Evolutionary conservation across 2,329 filamentous ascomycete species (phyloP).

Genomic region (Venturia asperata): DNA sequence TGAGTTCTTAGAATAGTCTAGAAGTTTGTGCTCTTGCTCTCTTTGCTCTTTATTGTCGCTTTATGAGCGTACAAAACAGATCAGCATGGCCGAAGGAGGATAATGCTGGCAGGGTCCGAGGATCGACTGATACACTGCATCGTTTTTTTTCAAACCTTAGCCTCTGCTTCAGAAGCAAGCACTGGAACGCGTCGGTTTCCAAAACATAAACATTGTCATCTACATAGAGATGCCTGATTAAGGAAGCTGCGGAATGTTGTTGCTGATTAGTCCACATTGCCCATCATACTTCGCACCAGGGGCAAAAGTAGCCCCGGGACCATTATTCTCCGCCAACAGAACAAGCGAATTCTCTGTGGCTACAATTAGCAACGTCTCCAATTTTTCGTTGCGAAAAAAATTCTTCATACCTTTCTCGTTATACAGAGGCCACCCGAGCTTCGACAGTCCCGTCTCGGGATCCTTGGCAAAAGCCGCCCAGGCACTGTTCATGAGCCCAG

Average conservation of each 20-base stretch:
- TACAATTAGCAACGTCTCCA: background rate
- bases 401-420: slow-evolving; percentile 10
- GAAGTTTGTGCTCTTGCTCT: too few relatives aligned
- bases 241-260: slow-evolving; percentile 7
- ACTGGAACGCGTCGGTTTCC: too few relatives aligned
- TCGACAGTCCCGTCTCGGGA: slow-evolving; percentile 18
- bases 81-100: too few relatives aligned
- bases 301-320: slow-evolving; percentile 7
- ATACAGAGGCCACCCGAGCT: slow-evolving; percentile 17
- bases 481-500: slow-evolving; percentile 16
- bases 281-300: slow-evolving; percentile 11
- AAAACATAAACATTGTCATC: background rate
- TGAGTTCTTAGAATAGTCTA: too few relatives aligned
- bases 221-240: background rate
- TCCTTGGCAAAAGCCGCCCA: slow-evolving; percentile 19
- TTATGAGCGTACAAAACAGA: too few relatives aligned
- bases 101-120: too few relatives aligned
- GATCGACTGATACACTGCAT: too few relatives aligned
- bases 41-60: too few relatives aligned
- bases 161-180: too few relatives aligned
- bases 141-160: too few relatives aligned
- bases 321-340: slow-evolving; percentile 13
- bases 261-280: background rate
- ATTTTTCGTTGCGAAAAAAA: background rate
- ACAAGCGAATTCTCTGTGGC: slow-evolving; percentile 9